phyloP scores from a whole-genome alignment of 75 land plant species.

The Pseudotsuga menziesii region DNA sequence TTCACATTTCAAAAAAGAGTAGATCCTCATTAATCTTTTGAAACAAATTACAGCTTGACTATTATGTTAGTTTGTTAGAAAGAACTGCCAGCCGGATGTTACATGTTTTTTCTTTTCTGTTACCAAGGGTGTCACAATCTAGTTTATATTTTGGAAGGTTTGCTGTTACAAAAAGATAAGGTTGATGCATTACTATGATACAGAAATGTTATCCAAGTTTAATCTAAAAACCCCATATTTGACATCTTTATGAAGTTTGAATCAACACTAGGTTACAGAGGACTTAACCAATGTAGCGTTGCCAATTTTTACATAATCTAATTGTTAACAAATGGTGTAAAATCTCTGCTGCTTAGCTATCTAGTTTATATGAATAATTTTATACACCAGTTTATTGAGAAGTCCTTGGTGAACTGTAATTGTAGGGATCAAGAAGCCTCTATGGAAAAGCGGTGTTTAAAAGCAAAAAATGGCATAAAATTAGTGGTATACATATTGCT shows the following conservation, averaged over 20 bases:
- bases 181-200: too few relatives aligned
- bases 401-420: background rate
- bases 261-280: background rate
- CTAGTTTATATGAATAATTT: constrained; percentile 5
- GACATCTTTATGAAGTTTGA: background rate
- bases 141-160: background rate
- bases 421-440: constrained; percentile 4
- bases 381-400: background rate
- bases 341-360: background rate
- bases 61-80: background rate
- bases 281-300: background rate
- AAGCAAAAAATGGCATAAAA: constrained; percentile 1
- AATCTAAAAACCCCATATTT: background rate
- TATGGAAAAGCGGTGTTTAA: background rate
- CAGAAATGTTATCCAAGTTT: background rate
- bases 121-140: background rate
- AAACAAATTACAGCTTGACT: background rate
- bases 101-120: background rate
- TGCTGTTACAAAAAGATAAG: background rate
- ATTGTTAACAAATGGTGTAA: background rate
- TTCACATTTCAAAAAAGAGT: background rate
- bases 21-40: background rate
- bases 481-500: constrained; percentile 12
- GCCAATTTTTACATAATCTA: background rate
- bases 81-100: background rate